Conservation (phyloP, 768 basidiomycete species). For the Leccinum fibrillosum region DNA sequence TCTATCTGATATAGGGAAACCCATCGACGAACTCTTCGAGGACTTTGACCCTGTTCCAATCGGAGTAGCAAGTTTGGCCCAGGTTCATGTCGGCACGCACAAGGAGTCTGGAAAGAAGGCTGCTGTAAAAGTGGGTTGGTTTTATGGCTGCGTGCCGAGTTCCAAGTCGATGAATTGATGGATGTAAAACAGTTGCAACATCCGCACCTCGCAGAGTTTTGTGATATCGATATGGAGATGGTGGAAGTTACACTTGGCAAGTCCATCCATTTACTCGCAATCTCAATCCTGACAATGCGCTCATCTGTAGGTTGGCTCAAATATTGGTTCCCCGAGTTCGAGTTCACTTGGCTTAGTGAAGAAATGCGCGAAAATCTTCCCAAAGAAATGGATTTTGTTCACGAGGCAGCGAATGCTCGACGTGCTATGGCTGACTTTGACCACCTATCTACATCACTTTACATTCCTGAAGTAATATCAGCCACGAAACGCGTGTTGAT, state of each 20-base stretch:
- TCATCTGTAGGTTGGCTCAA: conserved; percentile 69
- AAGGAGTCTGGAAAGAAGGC: conserved; percentile 68
- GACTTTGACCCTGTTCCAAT: conserved; percentile 87
- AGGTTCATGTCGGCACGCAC: conserved; percentile 85
- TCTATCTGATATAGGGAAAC: conserved; percentile 69
- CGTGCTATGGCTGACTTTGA: conserved; percentile 69
- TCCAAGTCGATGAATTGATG: conserved; percentile 2
- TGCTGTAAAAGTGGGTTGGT: conserved; percentile 71
- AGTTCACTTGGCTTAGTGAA: conserved; percentile 89
- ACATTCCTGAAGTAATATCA: conserved; percentile 80
- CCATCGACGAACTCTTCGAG: conserved; percentile 73
- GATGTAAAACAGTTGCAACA: conserved; percentile 66
- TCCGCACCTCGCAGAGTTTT: conserved; percentile 90
- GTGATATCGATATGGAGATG: conserved; percentile 86
- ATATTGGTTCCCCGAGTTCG: conserved; percentile 92
- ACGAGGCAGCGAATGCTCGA: conserved; percentile 86
- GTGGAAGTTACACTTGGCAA: conserved; percentile 69
- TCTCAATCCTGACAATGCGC: not conserved
- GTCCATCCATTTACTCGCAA: conserved; percentile 9
- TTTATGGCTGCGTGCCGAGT: not conserved
- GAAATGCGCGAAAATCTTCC: conserved; percentile 94
- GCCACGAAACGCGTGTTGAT: conserved; percentile 83
- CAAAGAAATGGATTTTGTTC: conserved; percentile 91
- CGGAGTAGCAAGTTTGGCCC: conserved; percentile 93
- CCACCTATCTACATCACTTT: conserved; percentile 70